phyloP scores from a whole-genome alignment of 352 stramenopile genomes.

The Pythium rhizo-oryzae region DNA sequence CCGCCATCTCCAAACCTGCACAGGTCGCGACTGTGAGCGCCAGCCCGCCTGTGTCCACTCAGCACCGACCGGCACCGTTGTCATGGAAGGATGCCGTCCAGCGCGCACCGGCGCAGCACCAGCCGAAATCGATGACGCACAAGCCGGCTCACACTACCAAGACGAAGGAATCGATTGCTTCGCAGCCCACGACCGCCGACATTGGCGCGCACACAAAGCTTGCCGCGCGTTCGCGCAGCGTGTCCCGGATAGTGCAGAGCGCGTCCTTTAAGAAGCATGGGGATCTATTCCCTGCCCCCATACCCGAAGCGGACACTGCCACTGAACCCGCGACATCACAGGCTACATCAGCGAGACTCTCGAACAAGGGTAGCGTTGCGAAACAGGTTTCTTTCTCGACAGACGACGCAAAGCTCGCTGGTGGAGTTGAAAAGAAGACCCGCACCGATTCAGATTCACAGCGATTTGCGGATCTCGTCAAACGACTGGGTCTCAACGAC shows the following conservation, averaged over 20 bases:
- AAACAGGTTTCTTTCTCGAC: constrained; percentile 34
- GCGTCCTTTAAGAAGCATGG: constrained; percentile 35
- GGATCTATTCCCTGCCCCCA: constrained; percentile 23
- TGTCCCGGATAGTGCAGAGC: constrained; percentile 40
- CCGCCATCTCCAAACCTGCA: constrained; percentile 7
- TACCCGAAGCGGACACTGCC: background rate
- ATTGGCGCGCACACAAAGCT: constrained; percentile 35
- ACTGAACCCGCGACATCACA: background rate
- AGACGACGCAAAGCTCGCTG: constrained; percentile 1
- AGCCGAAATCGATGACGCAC: constrained; percentile 9
- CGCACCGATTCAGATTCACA: constrained; percentile 26
- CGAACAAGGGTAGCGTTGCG: constrained; percentile 11
- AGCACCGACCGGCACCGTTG: constrained; percentile 25
- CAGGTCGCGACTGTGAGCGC: constrained; percentile 12
- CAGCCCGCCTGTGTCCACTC: constrained; percentile 9
- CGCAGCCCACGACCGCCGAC: constrained; percentile 12
- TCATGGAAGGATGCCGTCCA: constrained; percentile 50
- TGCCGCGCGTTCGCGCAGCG: constrained; percentile 35
- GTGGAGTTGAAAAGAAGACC: constrained; percentile 21
- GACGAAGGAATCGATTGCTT: constrained; percentile 7
- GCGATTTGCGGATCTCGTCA: constrained; percentile 32
- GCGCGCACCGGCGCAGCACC: constrained; percentile 27
- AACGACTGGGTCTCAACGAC: constrained; percentile 33
- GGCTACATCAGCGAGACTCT: constrained; percentile 1
- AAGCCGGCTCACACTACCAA: constrained; percentile 9